phyloP scores from a whole-genome alignment of 257 asterid species.

The Gentiana macrophylla region DNA sequence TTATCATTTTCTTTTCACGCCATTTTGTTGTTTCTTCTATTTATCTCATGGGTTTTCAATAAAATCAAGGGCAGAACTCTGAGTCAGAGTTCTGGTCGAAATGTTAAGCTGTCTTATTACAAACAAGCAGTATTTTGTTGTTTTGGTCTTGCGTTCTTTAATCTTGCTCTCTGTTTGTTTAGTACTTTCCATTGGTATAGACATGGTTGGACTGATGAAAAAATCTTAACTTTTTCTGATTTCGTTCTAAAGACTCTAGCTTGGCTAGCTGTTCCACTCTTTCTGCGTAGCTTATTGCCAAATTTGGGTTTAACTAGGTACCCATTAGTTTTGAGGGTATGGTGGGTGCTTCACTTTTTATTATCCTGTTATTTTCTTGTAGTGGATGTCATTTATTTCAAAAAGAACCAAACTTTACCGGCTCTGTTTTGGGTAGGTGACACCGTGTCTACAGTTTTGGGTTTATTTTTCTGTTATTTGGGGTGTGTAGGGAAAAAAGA shows the following conservation, averaged over 20 bases:
- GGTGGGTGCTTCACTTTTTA: slow-evolving; percentile 59
- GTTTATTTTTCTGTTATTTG: slow-evolving; percentile 38
- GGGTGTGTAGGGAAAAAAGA: slow-evolving; percentile 32
- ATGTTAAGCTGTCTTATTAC: slow-evolving; percentile 8
- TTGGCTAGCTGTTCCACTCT: slow-evolving; percentile 47
- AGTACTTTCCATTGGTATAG: slow-evolving; percentile 50
- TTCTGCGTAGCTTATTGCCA: slow-evolving; percentile 19
- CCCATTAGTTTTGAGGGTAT: slow-evolving; percentile 51
- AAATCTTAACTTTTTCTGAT: slow-evolving; percentile 44
- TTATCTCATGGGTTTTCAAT: slow-evolving; percentile 27
- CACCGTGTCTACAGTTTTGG: slow-evolving; percentile 26
- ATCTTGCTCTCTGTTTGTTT: slow-evolving; percentile 37
- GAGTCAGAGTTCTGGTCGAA: slow-evolving; percentile 14
- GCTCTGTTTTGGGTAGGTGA: slow-evolving; percentile 58
- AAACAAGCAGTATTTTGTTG: slow-evolving; percentile 32
- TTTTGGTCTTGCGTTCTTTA: slow-evolving; percentile 33
- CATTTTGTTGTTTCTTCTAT: slow-evolving; percentile 21
- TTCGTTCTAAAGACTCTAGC: slow-evolving; percentile 39
- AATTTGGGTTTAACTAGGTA: slow-evolving; percentile 36
- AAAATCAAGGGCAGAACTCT: slow-evolving; percentile 11
- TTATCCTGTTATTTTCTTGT: slow-evolving; percentile 58
- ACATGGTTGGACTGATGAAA: slow-evolving; percentile 67
- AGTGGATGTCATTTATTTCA: slow-evolving; percentile 36
- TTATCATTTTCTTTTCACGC: slow-evolving; percentile 46
- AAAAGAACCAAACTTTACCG: slow-evolving; percentile 26